Evolutionary conservation across 768 basidiomycete species (phyloP), one percentile per base, ranked within the genome.

Genomic region (Naganishia antarctica): DNA sequence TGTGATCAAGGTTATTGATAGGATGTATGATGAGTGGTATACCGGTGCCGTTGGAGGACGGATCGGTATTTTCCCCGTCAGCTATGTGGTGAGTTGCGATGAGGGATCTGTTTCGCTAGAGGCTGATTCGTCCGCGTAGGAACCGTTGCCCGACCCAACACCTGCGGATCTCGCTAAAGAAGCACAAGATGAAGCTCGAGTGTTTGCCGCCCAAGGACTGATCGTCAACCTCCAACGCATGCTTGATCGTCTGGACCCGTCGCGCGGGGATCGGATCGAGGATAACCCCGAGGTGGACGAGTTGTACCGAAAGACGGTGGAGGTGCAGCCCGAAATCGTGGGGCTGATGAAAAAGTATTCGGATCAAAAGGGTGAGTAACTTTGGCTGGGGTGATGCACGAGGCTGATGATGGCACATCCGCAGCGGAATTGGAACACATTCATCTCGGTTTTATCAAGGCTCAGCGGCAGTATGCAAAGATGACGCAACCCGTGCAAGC

Each of bases 1-100:
- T 68, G 81, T 94, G 48, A 91, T 97, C 80, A 91, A 91, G 72
- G 93, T 98, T 15, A 86, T 97, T 25, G 91, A 96, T 75, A 84
- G 91, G 26, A 88, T 87, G 25, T 94, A 94, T 77, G 88, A 90
- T 70, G 91, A 96, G 74, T 98, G 94, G 94, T 97, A 92, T 91
- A 80, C 90, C 25, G 94, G 94, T 0, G 91, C 96, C 70, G 77
- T 93, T 47, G 88, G 86, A 72, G 92, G 90, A 0, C 80, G 89
- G 64, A 91, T 91, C 2, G 91, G 91, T 46, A 98, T 98, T 49
- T 97, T 98, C 78, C 94, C 94, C 0, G 90, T 94, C 21, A 96
- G 94, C 76, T 96, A 97, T 79, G 91, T 97, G 70, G 90, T 90
- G 70, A 7, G 87, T 82, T 8, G 48, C 45, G 5, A 43, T 37